Conservation (phyloP, 495 filamentous ascomycete species). For the Opeltia flavorubescens region DNA sequence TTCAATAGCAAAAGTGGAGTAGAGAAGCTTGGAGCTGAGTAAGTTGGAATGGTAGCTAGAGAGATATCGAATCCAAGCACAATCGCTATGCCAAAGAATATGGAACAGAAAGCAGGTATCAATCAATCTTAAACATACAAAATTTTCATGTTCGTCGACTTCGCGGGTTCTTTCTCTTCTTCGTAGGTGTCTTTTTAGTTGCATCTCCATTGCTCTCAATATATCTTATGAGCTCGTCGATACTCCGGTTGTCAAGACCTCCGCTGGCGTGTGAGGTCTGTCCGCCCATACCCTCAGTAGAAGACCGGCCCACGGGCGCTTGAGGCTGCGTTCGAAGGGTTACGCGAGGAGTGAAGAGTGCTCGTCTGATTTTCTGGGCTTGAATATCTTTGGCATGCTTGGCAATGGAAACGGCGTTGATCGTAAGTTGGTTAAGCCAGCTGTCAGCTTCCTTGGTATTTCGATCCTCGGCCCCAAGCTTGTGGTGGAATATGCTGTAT, state of each 20-base stretch:
- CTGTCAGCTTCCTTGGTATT: slow-evolving; percentile 91
- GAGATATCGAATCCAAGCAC: background rate
- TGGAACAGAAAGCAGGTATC: background rate
- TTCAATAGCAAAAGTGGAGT: background rate
- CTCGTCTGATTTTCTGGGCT: slow-evolving; percentile 49
- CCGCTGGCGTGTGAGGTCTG: slow-evolving; percentile 21
- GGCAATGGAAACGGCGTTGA: slow-evolving; percentile 83
- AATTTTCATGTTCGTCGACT: background rate
- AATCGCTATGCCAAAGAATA: background rate
- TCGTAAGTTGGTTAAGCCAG: slow-evolving; percentile 93
- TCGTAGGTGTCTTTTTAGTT: slow-evolving; percentile 42
- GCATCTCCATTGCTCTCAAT: slow-evolving; percentile 61
- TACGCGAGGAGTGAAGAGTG: slow-evolving; percentile 39
- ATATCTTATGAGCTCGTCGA: slow-evolving; percentile 77
- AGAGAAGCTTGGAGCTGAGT: background rate
- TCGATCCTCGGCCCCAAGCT: slow-evolving; percentile 74
- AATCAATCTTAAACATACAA: background rate
- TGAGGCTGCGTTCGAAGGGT: slow-evolving; percentile 30
- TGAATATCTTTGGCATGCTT: slow-evolving; percentile 82
- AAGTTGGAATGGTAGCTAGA: background rate
- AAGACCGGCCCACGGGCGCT: slow-evolving; percentile 37
- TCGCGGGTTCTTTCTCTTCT: slow-evolving; percentile 40
- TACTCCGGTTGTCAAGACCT: slow-evolving; percentile 54
- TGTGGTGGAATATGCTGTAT: slow-evolving; percentile 80
- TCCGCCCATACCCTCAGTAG: slow-evolving; percentile 29